phyloP scores from a whole-genome alignment of 805 yeast species.

The Cyberlindnera veronae region DNA sequence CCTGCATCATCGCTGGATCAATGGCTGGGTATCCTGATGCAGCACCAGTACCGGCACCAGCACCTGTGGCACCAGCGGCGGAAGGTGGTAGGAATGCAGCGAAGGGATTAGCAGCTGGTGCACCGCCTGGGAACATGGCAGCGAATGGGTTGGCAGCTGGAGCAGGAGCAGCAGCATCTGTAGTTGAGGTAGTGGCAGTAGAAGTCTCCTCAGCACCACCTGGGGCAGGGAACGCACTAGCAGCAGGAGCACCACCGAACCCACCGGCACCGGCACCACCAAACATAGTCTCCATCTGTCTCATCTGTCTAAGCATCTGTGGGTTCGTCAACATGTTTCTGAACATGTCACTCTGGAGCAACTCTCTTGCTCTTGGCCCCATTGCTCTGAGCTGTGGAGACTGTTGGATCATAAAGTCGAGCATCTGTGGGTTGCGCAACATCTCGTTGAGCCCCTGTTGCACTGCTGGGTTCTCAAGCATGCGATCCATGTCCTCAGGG shows the following conservation, averaged over 20 bases:
- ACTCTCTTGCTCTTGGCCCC: conserved; percentile 87
- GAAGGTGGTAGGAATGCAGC: conserved; percentile 23
- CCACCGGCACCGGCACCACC: conserved; percentile 33
- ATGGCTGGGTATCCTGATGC: conserved; percentile 1
- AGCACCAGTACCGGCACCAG: too few relatives aligned
- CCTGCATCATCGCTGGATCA: conserved; percentile 45
- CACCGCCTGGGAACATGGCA: conserved; percentile 34
- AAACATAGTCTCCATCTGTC: conserved; percentile 61
- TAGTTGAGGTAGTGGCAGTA: conserved; percentile 18
- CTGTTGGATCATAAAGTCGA: conserved; percentile 75
- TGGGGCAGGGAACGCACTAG: conserved; percentile 45
- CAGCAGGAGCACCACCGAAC: conserved; percentile 25
- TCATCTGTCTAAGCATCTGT: conserved; percentile 75
- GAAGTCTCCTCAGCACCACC: conserved; percentile 32
- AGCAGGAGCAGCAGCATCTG: conserved; percentile 25
- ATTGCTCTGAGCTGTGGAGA: conserved; percentile 79
- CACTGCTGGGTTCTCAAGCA: conserved; percentile 79
- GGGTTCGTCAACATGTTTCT: conserved; percentile 83
- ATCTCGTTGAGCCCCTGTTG: conserved; percentile 80
- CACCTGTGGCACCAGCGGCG: neutral
- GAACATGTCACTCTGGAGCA: conserved; percentile 80
- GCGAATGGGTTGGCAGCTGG: conserved; percentile 49
- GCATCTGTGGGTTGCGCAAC: conserved; percentile 84
- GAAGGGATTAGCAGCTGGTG: conserved; percentile 41
- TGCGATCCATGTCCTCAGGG: conserved; percentile 66